Base-by-base conservation (phyloP, 768 basidiomycete genomes). In the Scleroderma bovista region DNA sequence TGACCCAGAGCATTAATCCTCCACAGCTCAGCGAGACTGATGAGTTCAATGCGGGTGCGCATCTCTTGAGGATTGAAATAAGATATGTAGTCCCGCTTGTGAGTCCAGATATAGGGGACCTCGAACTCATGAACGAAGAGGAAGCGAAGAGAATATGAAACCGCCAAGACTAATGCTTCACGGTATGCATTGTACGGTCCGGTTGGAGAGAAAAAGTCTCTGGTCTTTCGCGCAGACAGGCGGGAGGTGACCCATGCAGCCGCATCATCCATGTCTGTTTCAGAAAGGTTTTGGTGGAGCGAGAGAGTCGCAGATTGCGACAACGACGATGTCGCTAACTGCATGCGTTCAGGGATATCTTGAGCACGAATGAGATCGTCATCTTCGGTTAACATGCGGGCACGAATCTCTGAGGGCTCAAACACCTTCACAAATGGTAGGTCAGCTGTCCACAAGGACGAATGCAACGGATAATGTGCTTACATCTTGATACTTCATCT, bases 261-360 rank as follows among this genome's bases (percentile, higher is more conserved):
- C 6, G 94, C 94, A 44, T 80, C 83, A 47, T 79, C 77, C 16
- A 94, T 69, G 52, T 96, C 89, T 20, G 78, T 77, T 55, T 84
- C 81, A 7, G 81, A 80, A 53, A 91, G 75, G 31, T 79, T 75
- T 40, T 76, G 75, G 57, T 84, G 80, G 9, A 79, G 63, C 31
- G 82, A 81, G 44, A 85, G 69, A 4, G 77, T 77, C 2, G 87
- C 75, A 22, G 76, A 76, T 24, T 72, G 66, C 1, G 89, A 89
- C n/a, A 96, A 69, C 0, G 92, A 87, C 19, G 88, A 91, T 19
- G 83, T 87, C 13, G 85, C 81, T 17, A 98, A 78, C 65, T 95
- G 93, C 87, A 94, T 93, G 43, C 96, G 86, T 64, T 99, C 96
- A 1, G 96, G 96, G 33, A 90, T 81, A 68, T 98, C 96, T 62